phyloP scores from a whole-genome alignment of 257 asterid genomes.

The Nicotiana paniculata region DNA sequence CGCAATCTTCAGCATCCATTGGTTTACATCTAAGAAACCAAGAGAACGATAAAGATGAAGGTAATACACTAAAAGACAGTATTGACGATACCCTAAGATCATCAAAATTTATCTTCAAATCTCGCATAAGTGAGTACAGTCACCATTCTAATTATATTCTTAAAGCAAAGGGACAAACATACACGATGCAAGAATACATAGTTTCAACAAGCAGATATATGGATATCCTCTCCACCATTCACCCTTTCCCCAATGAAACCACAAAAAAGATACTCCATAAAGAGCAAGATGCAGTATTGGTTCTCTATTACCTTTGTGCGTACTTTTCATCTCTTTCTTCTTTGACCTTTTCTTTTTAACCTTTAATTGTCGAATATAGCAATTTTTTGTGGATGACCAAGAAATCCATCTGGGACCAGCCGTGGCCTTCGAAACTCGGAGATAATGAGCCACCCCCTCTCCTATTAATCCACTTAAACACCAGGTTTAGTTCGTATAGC shows the following conservation, averaged over 20 bases:
- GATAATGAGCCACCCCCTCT: too few relatives aligned
- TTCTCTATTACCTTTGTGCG: not conserved
- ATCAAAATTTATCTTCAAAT: not conserved
- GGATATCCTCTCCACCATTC: not conserved
- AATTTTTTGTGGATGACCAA: too few relatives aligned
- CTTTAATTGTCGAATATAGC: not conserved
- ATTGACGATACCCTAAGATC: not conserved
- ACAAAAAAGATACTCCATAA: not conserved
- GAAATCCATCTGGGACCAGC: too few relatives aligned
- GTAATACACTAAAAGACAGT: not conserved
- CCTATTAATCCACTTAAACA: too few relatives aligned
- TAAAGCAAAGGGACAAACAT: not conserved
- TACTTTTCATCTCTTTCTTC: not conserved
- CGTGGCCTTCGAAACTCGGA: too few relatives aligned
- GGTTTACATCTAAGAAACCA: constrained; percentile 64
- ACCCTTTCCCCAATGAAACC: not conserved
- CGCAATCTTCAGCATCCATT: constrained; percentile 91
- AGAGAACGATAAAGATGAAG: not conserved
- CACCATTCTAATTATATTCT: not conserved
- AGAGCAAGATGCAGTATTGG: not conserved
- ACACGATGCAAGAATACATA: not conserved
- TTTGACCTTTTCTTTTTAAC: not conserved
- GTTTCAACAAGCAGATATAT: not conserved
- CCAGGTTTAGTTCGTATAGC: too few relatives aligned
- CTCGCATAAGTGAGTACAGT: not conserved